Percentiles rank a stretch among this genome's conserved stretches.
Evolutionary conservation across 208 protist species (phyloP).

Genomic region (Leishmania aethiopica): DNA sequence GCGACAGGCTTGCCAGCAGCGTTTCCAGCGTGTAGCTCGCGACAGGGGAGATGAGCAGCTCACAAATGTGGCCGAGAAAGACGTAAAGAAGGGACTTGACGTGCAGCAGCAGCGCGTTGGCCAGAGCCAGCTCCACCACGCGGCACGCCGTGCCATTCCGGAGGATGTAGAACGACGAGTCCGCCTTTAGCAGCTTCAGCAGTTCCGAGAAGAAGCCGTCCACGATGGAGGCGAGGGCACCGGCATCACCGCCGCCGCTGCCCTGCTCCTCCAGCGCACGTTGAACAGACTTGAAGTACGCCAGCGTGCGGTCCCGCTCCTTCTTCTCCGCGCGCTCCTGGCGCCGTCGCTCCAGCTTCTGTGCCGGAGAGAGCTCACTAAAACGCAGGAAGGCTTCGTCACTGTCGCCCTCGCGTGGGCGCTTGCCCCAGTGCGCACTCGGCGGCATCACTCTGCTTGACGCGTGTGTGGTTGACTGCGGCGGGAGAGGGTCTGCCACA

Average conservation of each 20-base stretch:
- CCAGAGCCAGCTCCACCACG: slow-evolving; percentile 82
- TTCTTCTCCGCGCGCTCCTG: slow-evolving; percentile 89
- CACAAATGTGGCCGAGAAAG: slow-evolving; percentile 75
- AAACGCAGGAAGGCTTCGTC: slow-evolving; percentile 61
- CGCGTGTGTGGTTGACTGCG: not conserved
- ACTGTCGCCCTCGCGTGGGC: slow-evolving; percentile 38
- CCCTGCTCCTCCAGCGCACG: slow-evolving; percentile 64
- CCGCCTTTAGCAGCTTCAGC: slow-evolving; percentile 77
- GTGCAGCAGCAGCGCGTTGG: slow-evolving; percentile 77
- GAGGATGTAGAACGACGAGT: slow-evolving; percentile 74
- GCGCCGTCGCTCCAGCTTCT: slow-evolving; percentile 65
- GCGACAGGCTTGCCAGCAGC: slow-evolving; percentile 64
- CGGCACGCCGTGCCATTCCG: slow-evolving; percentile 82
- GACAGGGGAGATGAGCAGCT: slow-evolving; percentile 75
- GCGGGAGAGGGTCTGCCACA: not conserved
- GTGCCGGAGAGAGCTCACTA: slow-evolving; percentile 69
- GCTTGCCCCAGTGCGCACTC: slow-evolving; percentile 57
- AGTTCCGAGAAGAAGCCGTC: slow-evolving; percentile 91
- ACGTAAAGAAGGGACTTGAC: slow-evolving; percentile 86
- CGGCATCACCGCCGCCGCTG: slow-evolving; percentile 57
- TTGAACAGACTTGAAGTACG: slow-evolving; percentile 87
- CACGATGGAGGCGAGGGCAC: slow-evolving; percentile 61
- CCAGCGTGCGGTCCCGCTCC: slow-evolving; percentile 79
- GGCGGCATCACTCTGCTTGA: slow-evolving; percentile 12
- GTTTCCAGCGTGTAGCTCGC: slow-evolving; percentile 88